Base-by-base conservation (phyloP, 352 stramenopile genomes). In the Globisporangium parvum region DNA sequence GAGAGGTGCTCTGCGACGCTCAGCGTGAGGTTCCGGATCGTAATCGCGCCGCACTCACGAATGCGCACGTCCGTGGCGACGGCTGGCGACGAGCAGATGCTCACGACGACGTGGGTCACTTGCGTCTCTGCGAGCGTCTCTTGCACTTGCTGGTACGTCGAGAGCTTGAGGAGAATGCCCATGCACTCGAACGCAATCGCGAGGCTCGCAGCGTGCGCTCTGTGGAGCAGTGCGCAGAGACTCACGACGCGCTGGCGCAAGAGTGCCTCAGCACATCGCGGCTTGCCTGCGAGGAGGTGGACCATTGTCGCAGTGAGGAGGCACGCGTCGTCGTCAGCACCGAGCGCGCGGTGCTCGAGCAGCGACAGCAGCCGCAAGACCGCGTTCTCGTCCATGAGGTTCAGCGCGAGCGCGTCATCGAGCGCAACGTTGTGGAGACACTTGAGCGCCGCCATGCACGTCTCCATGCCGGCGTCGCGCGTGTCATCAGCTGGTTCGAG, bases 1-100 rank as follows among this genome's bases (percentile, higher is more conserved):
- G 73, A 61, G 2, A 80, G 57, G 21, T 87, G 76, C 44, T 91
- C 80, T 0, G 66, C 73, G 6, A 88, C 74, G 44, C 73, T 71
- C 3, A 91, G 59, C n/a, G 80, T 82, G 20, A 91, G 65, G 39
- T 91, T 91, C 6, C 80, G 72, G 26, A 91, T 87, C 0, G 74
- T 59, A 20, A 84, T 72, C 2, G 70, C 71, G 3, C 77, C 80
- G 23, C 75, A 84, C 21, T 80, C 74, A 2, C 75, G 73, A 31
- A 88, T 75, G 1, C 69, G 62, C 14, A 67, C 6, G 33, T 78
- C 66, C 1, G 10, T 35, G 1, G 28, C 28, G 0, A 58, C 53
- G 14, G 47, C 57, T 0, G 55, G 26, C 2, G 71, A 75, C 14
- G 63, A 63, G 52, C 77, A 91, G 21, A 87, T 82, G 37, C 66